A percentile compares a stretch with the other conserved stretches of the same genome.
Conservation (phyloP, 192 early-diverging fungal genomes). For the Gamsiella multidivaricata region DNA sequence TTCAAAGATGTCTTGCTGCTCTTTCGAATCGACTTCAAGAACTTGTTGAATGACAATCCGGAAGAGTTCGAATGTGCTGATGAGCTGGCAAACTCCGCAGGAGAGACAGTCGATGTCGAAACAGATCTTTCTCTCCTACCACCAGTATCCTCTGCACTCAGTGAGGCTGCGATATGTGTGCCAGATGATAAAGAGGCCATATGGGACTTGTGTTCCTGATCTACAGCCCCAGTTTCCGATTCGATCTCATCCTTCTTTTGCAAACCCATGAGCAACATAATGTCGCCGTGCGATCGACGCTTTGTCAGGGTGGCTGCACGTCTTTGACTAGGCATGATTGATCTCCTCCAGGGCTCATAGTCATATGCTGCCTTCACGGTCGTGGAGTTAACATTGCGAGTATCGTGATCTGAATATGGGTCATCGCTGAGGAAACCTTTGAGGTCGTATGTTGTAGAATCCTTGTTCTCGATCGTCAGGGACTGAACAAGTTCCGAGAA, state of each 20-base stretch:
- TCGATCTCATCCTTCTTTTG: constrained; percentile 29
- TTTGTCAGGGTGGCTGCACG: constrained; percentile 21
- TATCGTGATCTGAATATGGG: constrained; percentile 29
- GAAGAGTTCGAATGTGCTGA: constrained; percentile 19
- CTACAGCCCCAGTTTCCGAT: background rate
- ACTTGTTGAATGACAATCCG: constrained; percentile 41
- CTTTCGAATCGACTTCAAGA: constrained; percentile 47
- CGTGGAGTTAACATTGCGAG: background rate
- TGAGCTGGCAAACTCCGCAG: background rate
- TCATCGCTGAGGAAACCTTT: constrained; percentile 41
- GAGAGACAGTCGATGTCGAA: constrained; percentile 21
- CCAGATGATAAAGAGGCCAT: constrained; percentile 22
- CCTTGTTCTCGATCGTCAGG: constrained; percentile 17
- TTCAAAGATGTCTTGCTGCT: constrained; percentile 24
- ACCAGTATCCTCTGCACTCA: background rate
- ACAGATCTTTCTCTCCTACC: constrained; percentile 26
- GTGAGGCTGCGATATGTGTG: constrained; percentile 3
- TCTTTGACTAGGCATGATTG: background rate
- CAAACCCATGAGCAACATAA: constrained; percentile 35
- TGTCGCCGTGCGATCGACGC: constrained; percentile 38
- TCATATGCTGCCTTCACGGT: background rate
- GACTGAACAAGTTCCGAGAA: constrained; percentile 49
- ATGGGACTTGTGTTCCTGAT: constrained; percentile 7
- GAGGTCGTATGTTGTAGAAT: background rate
- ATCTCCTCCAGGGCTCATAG: constrained; percentile 46